These are phyloP conservation scores for Trichoderma citrinoviride DNA, from an alignment of 2,329 filamentous ascomycete genomes.

Conservation along the genomic window DNA sequence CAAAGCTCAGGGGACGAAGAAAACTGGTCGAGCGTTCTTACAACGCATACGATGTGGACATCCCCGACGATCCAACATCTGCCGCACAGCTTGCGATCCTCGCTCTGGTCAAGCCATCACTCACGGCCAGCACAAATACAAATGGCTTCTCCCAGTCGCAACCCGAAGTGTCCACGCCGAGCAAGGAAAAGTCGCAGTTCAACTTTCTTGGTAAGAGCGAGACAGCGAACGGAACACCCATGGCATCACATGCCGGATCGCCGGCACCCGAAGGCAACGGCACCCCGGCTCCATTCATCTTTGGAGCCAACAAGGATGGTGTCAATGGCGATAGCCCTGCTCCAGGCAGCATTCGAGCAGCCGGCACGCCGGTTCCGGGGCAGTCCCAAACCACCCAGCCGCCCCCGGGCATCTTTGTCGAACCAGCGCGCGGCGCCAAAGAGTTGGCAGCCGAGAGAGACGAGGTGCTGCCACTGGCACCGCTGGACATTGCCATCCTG, in stretches of 20 bases:
- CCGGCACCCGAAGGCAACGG: slow-evolving; percentile 75
- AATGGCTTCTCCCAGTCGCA: slow-evolving; percentile 46
- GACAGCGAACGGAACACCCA: slow-evolving; percentile 72
- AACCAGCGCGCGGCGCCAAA: slow-evolving; percentile 50
- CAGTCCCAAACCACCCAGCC: slow-evolving; percentile 37
- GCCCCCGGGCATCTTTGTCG: slow-evolving; percentile 48
- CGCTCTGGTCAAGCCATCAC: slow-evolving; percentile 58
- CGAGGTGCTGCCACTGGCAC: slow-evolving; percentile 73
- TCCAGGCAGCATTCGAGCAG: slow-evolving; percentile 51
- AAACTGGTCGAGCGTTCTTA: slow-evolving; percentile 84
- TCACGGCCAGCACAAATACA: slow-evolving; percentile 45
- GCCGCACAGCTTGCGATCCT: slow-evolving; percentile 73
- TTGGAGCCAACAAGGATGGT: slow-evolving; percentile 47
- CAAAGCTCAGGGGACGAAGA: slow-evolving; percentile 75
- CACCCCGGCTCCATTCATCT: slow-evolving; percentile 63
- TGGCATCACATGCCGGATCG: slow-evolving; percentile 81
- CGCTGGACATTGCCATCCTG: slow-evolving; percentile 85
- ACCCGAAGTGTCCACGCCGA: slow-evolving; percentile 54
- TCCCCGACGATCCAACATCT: slow-evolving; percentile 84
- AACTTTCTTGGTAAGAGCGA: slow-evolving; percentile 66
- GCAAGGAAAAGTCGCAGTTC: slow-evolving; percentile 64
- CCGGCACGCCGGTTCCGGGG: slow-evolving; percentile 43
- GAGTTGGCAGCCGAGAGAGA: slow-evolving; percentile 69
- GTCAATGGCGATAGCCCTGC: slow-evolving; percentile 52
- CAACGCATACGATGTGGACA: slow-evolving; percentile 86